Conservation (phyloP, 2,329 filamentous ascomycete species). For the Penicillium brevicompactum region DNA sequence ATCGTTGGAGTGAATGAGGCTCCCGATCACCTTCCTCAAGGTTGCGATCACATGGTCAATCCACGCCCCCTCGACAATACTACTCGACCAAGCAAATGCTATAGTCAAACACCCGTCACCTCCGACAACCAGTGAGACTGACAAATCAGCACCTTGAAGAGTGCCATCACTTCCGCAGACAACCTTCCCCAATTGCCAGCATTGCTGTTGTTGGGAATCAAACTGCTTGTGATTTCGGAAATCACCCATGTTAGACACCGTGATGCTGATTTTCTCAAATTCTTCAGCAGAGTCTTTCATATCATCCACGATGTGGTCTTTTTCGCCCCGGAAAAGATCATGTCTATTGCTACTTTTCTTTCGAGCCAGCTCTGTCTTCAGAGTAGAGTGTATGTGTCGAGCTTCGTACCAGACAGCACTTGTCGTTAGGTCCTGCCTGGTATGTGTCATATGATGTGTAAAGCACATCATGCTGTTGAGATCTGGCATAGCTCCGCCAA, state of each 20-base stretch:
- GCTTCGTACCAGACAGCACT: background rate
- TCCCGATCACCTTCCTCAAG: background rate
- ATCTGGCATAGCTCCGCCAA: background rate
- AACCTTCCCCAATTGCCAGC: background rate
- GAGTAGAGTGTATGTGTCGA: background rate
- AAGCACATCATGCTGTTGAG: background rate
- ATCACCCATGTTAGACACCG: background rate
- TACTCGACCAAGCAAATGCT: background rate
- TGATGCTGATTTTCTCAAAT: background rate
- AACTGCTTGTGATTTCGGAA: background rate
- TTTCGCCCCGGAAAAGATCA: background rate
- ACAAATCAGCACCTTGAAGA: background rate
- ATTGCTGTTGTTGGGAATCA: background rate
- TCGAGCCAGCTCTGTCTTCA: background rate
- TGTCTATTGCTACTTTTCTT: background rate
- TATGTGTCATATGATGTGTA: background rate
- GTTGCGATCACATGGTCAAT: background rate
- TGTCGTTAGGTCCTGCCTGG: background rate
- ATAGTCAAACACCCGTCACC: background rate
- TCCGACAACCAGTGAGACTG: background rate
- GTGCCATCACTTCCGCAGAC: background rate
- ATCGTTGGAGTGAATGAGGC: background rate
- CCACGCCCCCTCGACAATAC: background rate
- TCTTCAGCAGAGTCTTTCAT: background rate
- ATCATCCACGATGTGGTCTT: background rate